Conservation (phyloP, 768 basidiomycete species). For the Sistotremastrum niveocremeum region DNA sequence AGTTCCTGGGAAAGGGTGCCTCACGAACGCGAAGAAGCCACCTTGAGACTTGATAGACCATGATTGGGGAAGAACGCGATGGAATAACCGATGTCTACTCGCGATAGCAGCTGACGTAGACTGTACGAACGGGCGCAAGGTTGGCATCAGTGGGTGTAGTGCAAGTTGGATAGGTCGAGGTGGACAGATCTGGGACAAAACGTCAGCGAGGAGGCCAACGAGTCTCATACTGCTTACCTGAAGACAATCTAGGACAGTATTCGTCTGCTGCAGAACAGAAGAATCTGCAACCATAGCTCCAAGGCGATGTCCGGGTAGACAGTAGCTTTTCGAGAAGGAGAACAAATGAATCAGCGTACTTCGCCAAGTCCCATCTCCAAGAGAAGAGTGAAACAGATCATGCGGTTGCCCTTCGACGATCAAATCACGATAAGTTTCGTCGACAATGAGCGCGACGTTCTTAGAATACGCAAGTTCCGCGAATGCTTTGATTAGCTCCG, state of each 20-base stretch:
- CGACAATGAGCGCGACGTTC: slow-evolving; percentile 57
- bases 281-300: slow-evolving; percentile 58
- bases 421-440: slow-evolving; percentile 85
- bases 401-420: slow-evolving; percentile 43
- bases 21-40: slow-evolving; percentile 70
- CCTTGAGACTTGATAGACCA: slow-evolving; percentile 59
- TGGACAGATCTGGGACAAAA: slow-evolving; percentile 39
- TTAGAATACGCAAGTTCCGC: slow-evolving; percentile 39
- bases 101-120: slow-evolving; percentile 34
- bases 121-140: slow-evolving; percentile 38
- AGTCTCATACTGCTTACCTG: slow-evolving; percentile 26
- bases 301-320: slow-evolving; percentile 71
- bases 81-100: slow-evolving; percentile 45
- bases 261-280: slow-evolving; percentile 33
- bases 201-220: not conserved
- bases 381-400: slow-evolving; percentile 29
- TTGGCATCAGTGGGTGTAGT: slow-evolving; percentile 33
- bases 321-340: slow-evolving; percentile 73
- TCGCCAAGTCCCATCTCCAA: slow-evolving; percentile 32
- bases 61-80: slow-evolving; percentile 26
- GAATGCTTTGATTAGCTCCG: slow-evolving; percentile 43
- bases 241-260: slow-evolving; percentile 59
- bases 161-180: slow-evolving; percentile 60
- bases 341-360: slow-evolving; percentile 52
- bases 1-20: slow-evolving; percentile 40